Base-by-base conservation (phyloP, 202 grass and related monocot genomes). In the Dendrocalamus latiflorus region DNA sequence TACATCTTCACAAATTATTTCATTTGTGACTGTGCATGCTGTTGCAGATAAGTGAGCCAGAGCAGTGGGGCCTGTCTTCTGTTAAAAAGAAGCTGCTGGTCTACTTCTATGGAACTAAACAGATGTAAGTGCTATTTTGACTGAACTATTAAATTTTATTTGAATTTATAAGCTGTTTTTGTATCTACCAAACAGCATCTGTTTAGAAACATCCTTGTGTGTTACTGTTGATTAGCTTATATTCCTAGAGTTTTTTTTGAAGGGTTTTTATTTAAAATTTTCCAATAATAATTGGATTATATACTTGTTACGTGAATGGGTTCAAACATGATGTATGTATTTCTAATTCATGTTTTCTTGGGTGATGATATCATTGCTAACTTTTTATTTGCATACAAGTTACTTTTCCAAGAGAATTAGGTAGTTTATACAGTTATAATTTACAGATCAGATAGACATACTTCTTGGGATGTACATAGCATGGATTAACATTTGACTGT, bases 21-120 rank as follows among this genome's bases (percentile, higher is more conserved):
- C 1, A 86, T 57, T 82, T 25, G 38, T 82, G 65, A 20, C 70
- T 82, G 79, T 86, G 37, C 20, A 61, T 87, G 55, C 54, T 76
- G 33, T 77, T 93, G 71, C 89, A 99, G 96, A 92, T 99, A 73
- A 99, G 91, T 77, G 93, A 99, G 74, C 96, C 96, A 83, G 86
- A 94, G 78, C 90, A 93, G 61, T 99, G 96, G 96, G 88, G 89
- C 62, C 66, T 89, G 57, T 62, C 80, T 76, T 88, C 89, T 78
- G 89, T 87, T 77, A 91, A 91, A 76, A 99, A 99, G 87, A 99
- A 99, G 53, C 65, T 90, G 3, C 91, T 99, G 67, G 96, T 99
- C 71, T 99, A 92, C 88, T 99, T 99, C 74, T 99, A 99, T 79
- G 96, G 96, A 87, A 99, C 96, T 77, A 90, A 99, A 86, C 96